Evolutionary conservation across 345 rosid genomes (phyloP), one percentile per base, ranked within the genome.

Genomic region (Pugionium cornutum): DNA sequence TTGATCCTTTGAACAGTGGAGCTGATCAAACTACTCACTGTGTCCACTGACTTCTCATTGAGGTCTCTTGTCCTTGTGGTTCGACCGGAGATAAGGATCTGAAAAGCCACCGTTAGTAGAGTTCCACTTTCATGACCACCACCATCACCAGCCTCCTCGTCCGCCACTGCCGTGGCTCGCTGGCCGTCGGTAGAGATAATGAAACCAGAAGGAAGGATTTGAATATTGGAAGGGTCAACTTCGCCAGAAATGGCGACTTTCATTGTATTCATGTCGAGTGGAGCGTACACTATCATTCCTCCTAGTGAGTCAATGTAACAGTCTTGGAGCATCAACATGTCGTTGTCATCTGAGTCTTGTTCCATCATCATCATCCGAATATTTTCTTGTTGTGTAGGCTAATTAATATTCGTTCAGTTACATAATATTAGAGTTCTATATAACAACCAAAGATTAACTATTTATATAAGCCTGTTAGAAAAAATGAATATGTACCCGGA

Each of bases 121-220:
- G 89, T 76, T 25, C 86, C 92, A 29, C 66, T 18, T 18, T 18
- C 18, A 18, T 18, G 18, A 18, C 18, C 18, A 18, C 18, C 18
- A 18, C 18, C 18, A 18, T 18, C 18, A 18, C 18, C 18, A 18
- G 18, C 69, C 7, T 65, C 52, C 2, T 27, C 69, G 2, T 6
- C 64, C 4, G 8, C 71, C 6, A 6, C 31, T 2, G 36, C 49
- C 50, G 42, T 57, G 58, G 72, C 11, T 18, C 18, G 18, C 18
- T 18, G 37, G 43, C 85, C 79, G 34, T 85, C 87, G 18, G 66
- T 64, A 1, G 89, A 79, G 69, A 89, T 81, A 3, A 80, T 69
- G 69, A 88, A 82, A 32, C 97, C 97, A 0, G 94, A 88, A 27
- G 97, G 89, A 53, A 88, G 92, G 34, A 91, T 49, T 6, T 84